A percentile compares a stretch with the other conserved stretches of the same genome.
phyloP scores from a whole-genome alignment of 139 green algal species.

The Coelastrella sp. region DNA sequence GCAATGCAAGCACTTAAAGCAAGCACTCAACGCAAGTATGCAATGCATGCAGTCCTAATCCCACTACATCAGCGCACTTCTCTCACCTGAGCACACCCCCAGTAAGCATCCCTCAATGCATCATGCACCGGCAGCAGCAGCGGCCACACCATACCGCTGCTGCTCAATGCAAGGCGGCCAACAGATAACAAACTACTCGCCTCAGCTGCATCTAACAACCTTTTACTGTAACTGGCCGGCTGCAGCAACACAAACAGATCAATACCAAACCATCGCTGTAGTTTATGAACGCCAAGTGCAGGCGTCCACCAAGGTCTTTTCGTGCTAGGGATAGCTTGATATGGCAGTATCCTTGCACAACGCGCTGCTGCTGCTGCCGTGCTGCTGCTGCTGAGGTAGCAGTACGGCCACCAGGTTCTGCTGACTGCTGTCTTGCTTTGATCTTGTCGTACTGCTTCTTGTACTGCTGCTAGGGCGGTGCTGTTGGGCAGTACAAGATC shows the following conservation, averaged over 20 bases:
- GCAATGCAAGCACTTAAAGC: no score
- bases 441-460: constrained; percentile 17
- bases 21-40: no score
- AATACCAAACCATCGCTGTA: constrained; percentile 85
- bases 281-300: constrained; percentile 53
- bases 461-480: neutral
- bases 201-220: constrained; percentile 77
- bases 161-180: constrained; percentile 59
- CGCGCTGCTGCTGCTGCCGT: neutral
- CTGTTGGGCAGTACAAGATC: constrained; percentile 1
- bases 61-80: no score
- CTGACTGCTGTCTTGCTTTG: neutral
- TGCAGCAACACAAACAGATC: constrained; percentile 72
- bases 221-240: constrained; percentile 75
- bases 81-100: constrained; percentile 67
- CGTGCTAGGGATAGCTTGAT: neutral
- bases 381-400: constrained; percentile 20
- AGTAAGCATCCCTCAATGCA: constrained; percentile 74
- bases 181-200: constrained; percentile 71
- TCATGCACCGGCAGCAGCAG: constrained; percentile 85
- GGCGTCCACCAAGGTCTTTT: constrained; percentile 28
- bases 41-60: no score
- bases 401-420: neutral
- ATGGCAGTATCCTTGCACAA: neutral
- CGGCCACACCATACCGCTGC: constrained; percentile 60